Evolutionary conservation across 495 filamentous ascomycete species (phyloP).

Genomic region (Xylaria nigripes): DNA sequence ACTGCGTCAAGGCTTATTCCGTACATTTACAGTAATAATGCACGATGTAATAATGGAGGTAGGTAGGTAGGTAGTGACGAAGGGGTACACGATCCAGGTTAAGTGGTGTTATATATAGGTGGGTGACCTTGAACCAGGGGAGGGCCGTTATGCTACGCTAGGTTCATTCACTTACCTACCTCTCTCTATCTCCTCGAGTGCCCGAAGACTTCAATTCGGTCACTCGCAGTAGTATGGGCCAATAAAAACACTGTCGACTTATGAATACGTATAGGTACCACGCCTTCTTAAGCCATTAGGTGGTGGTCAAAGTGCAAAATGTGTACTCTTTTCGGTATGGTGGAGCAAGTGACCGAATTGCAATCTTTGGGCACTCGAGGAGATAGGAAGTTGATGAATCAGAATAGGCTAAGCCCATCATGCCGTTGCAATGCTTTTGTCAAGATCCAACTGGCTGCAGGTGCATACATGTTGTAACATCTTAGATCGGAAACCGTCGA

Average conservation of each 20-base stretch:
- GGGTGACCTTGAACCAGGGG: background rate
- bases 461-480: background rate
- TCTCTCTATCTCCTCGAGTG: too few species aligned
- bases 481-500: background rate
- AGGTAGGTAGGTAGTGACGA: background rate
- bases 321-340: too few species aligned
- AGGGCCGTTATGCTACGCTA: background rate
- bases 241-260: too few species aligned
- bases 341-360: too few species aligned
- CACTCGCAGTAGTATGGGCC: too few species aligned
- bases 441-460: constrained; percentile 1
- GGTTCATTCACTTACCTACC: too few species aligned
- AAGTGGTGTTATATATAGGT: background rate
- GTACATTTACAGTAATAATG: background rate
- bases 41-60: background rate
- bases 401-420: background rate
- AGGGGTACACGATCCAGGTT: background rate
- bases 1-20: background rate
- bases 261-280: too few species aligned
- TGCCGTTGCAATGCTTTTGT: background rate
- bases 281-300: too few species aligned
- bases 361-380: too few species aligned
- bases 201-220: too few species aligned
- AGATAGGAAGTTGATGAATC: background rate
- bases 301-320: too few species aligned